Percentiles rank a stretch among this genome's conserved stretches.
Evolutionary conservation across 768 basidiomycete genomes (phyloP).

Genomic region (Hypsizygus marmoreus): DNA sequence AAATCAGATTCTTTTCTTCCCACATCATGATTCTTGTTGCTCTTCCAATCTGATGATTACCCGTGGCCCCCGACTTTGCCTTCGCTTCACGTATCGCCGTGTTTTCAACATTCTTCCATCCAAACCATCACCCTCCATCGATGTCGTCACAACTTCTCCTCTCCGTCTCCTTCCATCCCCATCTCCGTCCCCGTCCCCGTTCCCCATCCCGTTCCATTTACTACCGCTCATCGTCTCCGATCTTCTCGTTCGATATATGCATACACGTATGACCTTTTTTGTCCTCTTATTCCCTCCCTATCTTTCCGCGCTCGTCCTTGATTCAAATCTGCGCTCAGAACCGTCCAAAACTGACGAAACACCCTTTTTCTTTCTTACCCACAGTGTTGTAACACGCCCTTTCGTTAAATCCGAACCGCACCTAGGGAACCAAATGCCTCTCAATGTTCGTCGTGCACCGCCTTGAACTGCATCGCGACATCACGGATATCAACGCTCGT

Average conservation of each 20-base stretch:
- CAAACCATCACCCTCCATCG: background rate
- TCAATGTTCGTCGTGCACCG: constrained; percentile 41
- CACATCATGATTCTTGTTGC: no score
- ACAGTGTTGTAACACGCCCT: constrained; percentile 56
- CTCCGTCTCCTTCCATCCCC: background rate
- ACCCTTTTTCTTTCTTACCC: constrained; percentile 12
- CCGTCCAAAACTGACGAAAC: constrained; percentile 10
- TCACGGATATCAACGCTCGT: background rate
- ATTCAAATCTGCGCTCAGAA: constrained; percentile 19
- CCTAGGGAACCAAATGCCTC: constrained; percentile 62
- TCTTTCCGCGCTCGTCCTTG: constrained; percentile 17
- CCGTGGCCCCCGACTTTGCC: no score
- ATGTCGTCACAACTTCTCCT: background rate
- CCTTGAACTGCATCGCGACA: constrained; percentile 1
- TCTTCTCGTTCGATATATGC: background rate
- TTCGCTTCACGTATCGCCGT: no score
- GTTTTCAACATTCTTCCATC: no score
- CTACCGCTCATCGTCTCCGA: background rate
- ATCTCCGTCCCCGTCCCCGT: background rate
- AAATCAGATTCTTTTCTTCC: no score
- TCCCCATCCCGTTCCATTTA: background rate
- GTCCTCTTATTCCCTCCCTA: no score
- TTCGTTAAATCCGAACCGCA: constrained; percentile 56
- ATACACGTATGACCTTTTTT: background rate
- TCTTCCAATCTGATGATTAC: no score